Evolutionary conservation across 2,329 filamentous ascomycete genomes (phyloP), one percentile per base, ranked within the genome.

Genomic region (Zasmidium cellare): DNA sequence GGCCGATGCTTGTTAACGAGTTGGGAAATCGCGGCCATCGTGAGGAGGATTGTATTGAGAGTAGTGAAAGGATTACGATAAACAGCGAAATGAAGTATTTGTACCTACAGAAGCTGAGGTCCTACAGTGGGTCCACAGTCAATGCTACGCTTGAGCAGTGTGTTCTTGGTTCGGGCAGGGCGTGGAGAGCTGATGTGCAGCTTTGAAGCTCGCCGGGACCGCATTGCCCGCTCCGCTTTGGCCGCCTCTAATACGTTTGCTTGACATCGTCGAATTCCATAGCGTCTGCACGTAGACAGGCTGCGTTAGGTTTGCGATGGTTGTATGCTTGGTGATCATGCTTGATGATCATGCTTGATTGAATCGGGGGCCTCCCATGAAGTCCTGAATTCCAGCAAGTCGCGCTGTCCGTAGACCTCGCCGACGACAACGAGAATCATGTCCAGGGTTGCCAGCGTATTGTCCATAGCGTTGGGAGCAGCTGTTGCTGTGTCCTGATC

Each of bases 391-490:
- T 89, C 86, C 50, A 97, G 81, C 61, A 97, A 75, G 74, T 97
- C 93, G 63, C 88, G 82, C 75, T 97, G 93, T 1, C 93, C 92
- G 75, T 92, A 97, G 64, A 90, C 86, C 75, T 96, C 92, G 67
- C 91, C 92, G 49, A 89, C 87, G 35, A 97, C 82, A 0, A 90
- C 94, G 65, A 97, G 79, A 53, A 97, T 90, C 91, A 96, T 96
- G 75, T 96, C 92, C 31, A 97, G 80, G 44, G 91, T 92, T n/a
- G 86, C 88, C 6, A 67, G 60, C 3, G 69, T 72, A 48, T 69
- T 66, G 65, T 44, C 47, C 16, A 41, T 53, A 16, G 46, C 12
- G 12, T 49, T 22, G 14, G 18, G 19, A 20, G 24, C 28, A 12
- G 18, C 25, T 45, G 54, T 46, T 20, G 41, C n/a, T n/a, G 16